These are phyloP conservation scores for Arxiozyma heterogenica DNA, from an alignment of 1,139 yeast species.

Conservation along the genomic window DNA sequence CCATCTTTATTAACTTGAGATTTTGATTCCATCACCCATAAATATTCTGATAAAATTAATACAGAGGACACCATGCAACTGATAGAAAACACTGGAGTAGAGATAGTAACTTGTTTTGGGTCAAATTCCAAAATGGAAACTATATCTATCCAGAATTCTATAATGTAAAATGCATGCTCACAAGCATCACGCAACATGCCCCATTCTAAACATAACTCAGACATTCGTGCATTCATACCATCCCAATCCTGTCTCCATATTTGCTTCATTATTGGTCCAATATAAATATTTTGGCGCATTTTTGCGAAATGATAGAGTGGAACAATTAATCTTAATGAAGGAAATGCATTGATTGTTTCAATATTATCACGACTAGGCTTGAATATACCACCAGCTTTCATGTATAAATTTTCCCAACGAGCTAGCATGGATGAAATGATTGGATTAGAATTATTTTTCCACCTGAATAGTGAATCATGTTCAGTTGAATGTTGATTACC, in stretches of 20 bases:
- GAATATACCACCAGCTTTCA: constrained; percentile 52
- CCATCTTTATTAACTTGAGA: background rate
- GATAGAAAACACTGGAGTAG: constrained; percentile 67
- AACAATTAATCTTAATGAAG: constrained; percentile 52
- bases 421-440: constrained; percentile 44
- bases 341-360: constrained; percentile 40
- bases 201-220: constrained; percentile 34
- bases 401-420: constrained; percentile 56
- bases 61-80: constrained; percentile 58
- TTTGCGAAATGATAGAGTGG: constrained; percentile 58
- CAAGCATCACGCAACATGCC: constrained; percentile 47
- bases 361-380: constrained; percentile 39
- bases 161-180: constrained; percentile 46
- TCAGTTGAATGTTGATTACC: background rate
- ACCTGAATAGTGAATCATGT: constrained; percentile 32
- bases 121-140: constrained; percentile 36
- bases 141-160: constrained; percentile 62
- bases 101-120: constrained; percentile 22
- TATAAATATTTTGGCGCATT: constrained; percentile 49
- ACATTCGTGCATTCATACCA: constrained; percentile 48
- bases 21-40: constrained; percentile 46
- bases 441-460: constrained; percentile 57
- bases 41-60: constrained; percentile 51
- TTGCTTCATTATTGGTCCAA: constrained; percentile 48
- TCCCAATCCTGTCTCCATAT: constrained; percentile 59